A percentile compares a stretch with the other conserved stretches of the same genome.
Conservation (phyloP, 176 grass and related monocot species). For the Phoenix roebelenii region DNA sequence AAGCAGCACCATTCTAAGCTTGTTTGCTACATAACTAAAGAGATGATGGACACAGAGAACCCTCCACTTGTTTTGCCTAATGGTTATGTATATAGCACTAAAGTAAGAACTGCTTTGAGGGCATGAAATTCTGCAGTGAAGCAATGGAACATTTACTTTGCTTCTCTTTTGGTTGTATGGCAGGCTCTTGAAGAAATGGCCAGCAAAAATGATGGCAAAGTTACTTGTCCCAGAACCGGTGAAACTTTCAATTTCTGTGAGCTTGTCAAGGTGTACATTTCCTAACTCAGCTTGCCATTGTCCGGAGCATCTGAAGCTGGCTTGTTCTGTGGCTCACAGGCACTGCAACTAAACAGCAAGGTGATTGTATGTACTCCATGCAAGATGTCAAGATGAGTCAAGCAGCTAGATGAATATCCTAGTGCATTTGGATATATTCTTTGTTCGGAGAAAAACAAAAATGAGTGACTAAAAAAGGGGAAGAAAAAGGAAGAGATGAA, state of each 20-base stretch:
- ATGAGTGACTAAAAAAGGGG: no score
- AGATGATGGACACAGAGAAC: conserved; percentile 95
- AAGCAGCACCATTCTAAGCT: conserved; percentile 95
- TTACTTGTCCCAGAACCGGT: conserved; percentile 83
- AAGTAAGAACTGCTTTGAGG: conserved; percentile 32
- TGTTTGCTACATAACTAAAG: conserved; percentile 89
- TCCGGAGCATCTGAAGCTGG: no score
- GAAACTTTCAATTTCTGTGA: conserved; percentile 49
- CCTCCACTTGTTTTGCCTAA: conserved; percentile 88
- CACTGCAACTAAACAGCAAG: no score
- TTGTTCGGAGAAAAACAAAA: no score
- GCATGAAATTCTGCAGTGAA: no score
- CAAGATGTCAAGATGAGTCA: no score
- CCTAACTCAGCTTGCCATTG: conserved; percentile 16
- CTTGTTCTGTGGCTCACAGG: no score
- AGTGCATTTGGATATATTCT: no score
- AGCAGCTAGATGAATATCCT: no score
- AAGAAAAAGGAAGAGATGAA: no score
- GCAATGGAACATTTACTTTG: background rate
- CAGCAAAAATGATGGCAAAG: conserved; percentile 57
- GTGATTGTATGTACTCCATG: no score
- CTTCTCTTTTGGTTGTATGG: conserved; percentile 4
- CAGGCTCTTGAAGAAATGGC: conserved; percentile 96
- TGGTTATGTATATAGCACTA: conserved; percentile 82
- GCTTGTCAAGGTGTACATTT: conserved; percentile 73